Evolutionary conservation across 1,284 basidiomycete species (phyloP).

Genomic region (Boletus nobilissimus): DNA sequence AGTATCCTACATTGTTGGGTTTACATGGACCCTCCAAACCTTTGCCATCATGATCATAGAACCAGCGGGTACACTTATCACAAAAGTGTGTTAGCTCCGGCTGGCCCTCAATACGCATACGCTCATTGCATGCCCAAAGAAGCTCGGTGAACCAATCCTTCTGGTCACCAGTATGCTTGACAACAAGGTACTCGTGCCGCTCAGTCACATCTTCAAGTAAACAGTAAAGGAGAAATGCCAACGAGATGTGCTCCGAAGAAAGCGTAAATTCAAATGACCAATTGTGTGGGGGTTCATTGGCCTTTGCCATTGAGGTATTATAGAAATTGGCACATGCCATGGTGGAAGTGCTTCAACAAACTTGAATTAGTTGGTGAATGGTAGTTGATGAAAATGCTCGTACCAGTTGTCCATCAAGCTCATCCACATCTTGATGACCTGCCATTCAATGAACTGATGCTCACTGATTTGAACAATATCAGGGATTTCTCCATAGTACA

Average conservation of each 20-base stretch:
- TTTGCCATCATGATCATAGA: neutral
- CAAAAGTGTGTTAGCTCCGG: conserved; percentile 39
- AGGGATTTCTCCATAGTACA: conserved; percentile 20
- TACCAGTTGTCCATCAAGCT: conserved; percentile 21
- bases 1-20: no score
- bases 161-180: conserved; percentile 3
- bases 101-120: conserved; percentile 35
- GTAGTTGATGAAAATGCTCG: neutral
- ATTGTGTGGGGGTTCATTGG: neutral
- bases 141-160: conserved; percentile 27
- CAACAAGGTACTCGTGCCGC: neutral
- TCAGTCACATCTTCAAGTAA: conserved; percentile 11
- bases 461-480: conserved; percentile 14
- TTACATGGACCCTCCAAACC: no score
- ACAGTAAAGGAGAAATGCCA: conserved; percentile 1
- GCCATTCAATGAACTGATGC: conserved; percentile 20
- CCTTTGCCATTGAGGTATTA: neutral
- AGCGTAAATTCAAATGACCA: neutral
- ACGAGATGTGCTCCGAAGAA: conserved; percentile 14
- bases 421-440: conserved; percentile 18
- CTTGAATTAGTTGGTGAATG: neutral
- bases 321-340: conserved; percentile 1
- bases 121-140: conserved; percentile 28
- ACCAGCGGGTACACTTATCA: conserved; percentile 33
- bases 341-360: neutral